Evolutionary conservation across 495 filamentous ascomycete species (phyloP), one percentile per base, ranked within the genome.

Genomic region (Glonium stellatum): DNA sequence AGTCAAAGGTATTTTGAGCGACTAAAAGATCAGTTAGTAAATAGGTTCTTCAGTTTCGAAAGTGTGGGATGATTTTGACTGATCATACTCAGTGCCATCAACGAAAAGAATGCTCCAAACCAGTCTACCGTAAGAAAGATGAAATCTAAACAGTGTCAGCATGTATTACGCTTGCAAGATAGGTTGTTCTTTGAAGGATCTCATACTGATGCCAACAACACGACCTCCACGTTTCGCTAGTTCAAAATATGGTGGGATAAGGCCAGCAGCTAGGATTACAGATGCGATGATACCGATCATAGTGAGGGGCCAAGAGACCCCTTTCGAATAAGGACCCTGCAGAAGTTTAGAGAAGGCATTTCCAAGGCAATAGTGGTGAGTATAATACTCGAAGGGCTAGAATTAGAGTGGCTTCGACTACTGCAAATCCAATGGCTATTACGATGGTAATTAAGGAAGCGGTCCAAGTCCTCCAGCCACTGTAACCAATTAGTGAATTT

Each of bases 241-340:
- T 67, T 91, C 87, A 55, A 80, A 79, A 61, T 90, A 90, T 0
- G 86, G 86, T 1, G 87, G 85, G 1, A 91, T 54, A 8, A 90
- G 70, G 6, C 87, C 85, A 1, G 71, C 68, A n/a, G 74, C 79
- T 8, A 87, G 73, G 4, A 87, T 71, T 18, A 86, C 74, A 15
- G 83, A 76, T 2, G 83, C 83, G 48, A 82, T 65, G n/a, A 85
- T 71, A 11, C 84, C 84, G 37, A 89, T 74, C 1, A 84, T 67
- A 1, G 81, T 65, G 34, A 87, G 76, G 0, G 85, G 84, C 79
- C 81, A 83, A 47, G 71, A 73, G 1, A 78, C 64, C 0, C 77
- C 78, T 4, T 58, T 72, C 2, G 77, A 66, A 47, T 90, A 88
- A 0, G 79, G 76, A 13, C 74, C 76, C 77, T 79, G 44, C n/a